phyloP scores from a whole-genome alignment of 495 filamentous ascomycete species.

The Aspergillus nidulans region DNA sequence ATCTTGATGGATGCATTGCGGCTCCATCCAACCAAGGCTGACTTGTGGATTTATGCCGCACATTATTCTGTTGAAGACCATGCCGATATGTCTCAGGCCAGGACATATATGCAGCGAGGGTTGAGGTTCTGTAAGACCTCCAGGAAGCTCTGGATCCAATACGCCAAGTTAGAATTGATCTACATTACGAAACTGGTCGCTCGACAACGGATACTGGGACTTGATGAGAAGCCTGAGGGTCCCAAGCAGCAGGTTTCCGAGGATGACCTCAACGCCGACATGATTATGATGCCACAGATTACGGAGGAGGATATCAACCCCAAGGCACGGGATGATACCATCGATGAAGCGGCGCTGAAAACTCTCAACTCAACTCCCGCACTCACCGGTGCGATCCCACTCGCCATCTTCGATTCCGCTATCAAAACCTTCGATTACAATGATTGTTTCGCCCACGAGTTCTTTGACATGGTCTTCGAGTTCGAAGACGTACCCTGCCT shows the following conservation, averaged over 20 bases:
- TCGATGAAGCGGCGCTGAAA: conserved; percentile 50
- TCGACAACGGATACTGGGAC: conserved; percentile 63
- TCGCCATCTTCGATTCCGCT: conserved; percentile 86
- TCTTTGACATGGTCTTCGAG: conserved; percentile 72
- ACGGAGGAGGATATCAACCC: conserved; percentile 65
- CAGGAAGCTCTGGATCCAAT: conserved; percentile 76
- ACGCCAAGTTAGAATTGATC: conserved; percentile 86
- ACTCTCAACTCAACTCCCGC: conserved; percentile 74
- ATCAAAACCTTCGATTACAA: conserved; percentile 68
- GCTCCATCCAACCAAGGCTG: conserved; percentile 76
- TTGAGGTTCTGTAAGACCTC: conserved; percentile 78
- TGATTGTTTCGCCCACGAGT: conserved; percentile 59
- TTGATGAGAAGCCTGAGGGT: conserved; percentile 50
- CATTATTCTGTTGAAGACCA: conserved; percentile 67
- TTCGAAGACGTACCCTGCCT: conserved; percentile 63
- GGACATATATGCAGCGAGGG: conserved; percentile 85
- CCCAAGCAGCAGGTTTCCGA: conserved; percentile 36
- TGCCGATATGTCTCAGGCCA: conserved; percentile 78
- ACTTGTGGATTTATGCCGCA: conserved; percentile 86
- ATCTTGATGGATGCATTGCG: conserved; percentile 74
- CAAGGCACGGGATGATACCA: conserved; percentile 45
- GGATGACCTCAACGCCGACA: conserved; percentile 43
- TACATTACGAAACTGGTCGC: conserved; percentile 77
- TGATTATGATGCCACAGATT: conserved; percentile 59
- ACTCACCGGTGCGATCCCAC: conserved; percentile 82